Evolutionary conservation across 345 rosid species (phyloP), one percentile per base, ranked within the genome.

Genomic region (Noccaea bulbosa): DNA sequence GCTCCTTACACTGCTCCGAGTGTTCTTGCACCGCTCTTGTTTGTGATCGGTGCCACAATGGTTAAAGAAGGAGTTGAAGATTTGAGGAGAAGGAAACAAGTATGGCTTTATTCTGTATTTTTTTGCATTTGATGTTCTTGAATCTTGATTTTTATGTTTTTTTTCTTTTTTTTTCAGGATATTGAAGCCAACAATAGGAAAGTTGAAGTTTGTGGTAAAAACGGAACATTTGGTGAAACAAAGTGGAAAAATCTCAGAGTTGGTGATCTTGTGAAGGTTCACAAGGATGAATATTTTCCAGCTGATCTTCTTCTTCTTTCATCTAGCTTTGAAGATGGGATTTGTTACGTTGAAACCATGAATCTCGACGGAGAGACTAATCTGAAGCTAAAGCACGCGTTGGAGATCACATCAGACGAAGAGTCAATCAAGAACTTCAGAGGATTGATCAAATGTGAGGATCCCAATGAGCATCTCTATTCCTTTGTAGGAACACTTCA

Each of bases 331-430:
- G 96, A 77, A 22, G 97, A 93, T 73, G 97, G 91, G 20, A 69
- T 89, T 59, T 91, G 97, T 67, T 93, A 93, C 71, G 97, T 91
- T 17, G 98, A 93, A 52, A 91, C 98, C 10, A 85, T 81, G 97
- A 91, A 91, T 68, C 96, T 93, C 40, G 98, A 93, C 65, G 98
- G 98, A 4, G 98, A 93, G 82, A 93, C 93, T 24, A 89, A 89
- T 56, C 53, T 93, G 78, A 93, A 93, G 74, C 62, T 91, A 75
- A 93, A 89, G 75, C 92, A 87, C 20, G 81, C 92, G 1, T 76
- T 91, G 64, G 93, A 86, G 60, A 78, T 78, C 37, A 93, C 97
- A 39, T 66, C 81, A 11, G 66, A 81, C 20, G 88, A 80, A 20
- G 79, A 80, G 51, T 77, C 83, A 0, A 72, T 85, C 49, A 51